Evolutionary conservation across 495 filamentous ascomycete species (phyloP).

Genomic region (Xylaria intraflava): DNA sequence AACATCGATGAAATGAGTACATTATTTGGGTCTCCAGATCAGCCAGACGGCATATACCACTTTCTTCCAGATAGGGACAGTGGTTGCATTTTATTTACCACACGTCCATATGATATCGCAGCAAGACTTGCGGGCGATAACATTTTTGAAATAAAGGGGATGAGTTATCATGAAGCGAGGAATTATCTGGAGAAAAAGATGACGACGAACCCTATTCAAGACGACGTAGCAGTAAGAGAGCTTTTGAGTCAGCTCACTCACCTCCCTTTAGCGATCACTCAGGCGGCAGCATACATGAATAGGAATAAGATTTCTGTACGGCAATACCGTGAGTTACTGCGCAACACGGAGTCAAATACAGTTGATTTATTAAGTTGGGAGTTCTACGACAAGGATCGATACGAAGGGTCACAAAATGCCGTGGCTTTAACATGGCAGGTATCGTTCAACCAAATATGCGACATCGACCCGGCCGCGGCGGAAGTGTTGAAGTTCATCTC

Average conservation of each 20-base stretch:
- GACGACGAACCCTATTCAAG: constrained; percentile 8
- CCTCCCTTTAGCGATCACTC: constrained; percentile 44
- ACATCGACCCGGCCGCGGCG: constrained; percentile 23
- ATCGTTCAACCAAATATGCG: constrained; percentile 44
- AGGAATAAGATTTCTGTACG: constrained; percentile 30
- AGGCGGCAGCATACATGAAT: constrained; percentile 44
- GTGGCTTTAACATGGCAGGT: constrained; percentile 51
- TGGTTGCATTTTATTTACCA: constrained; percentile 33
- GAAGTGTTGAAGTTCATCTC: constrained; percentile 40
- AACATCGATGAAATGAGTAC: constrained; percentile 26
- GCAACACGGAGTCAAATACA: constrained; percentile 33
- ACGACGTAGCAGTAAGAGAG: constrained; percentile 6
- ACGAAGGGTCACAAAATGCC: constrained; percentile 40
- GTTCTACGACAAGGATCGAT: constrained; percentile 42
- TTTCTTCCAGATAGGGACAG: constrained; percentile 27
- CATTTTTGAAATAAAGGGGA: constrained; percentile 22
- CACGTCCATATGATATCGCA: constrained; percentile 24
- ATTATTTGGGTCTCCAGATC: neutral
- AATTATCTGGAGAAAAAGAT: constrained; percentile 18
- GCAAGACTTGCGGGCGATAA: constrained; percentile 15
- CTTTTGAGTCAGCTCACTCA: constrained; percentile 29
- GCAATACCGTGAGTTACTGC: constrained; percentile 40
- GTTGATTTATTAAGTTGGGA: constrained; percentile 43
- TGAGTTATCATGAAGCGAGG: constrained; percentile 22
- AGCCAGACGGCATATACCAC: constrained; percentile 12